A percentile compares a stretch with the other conserved stretches of the same genome.
Evolutionary conservation across 2,329 filamentous ascomycete genomes (phyloP).

Genomic region (Pestalotiopsis sp.): DNA sequence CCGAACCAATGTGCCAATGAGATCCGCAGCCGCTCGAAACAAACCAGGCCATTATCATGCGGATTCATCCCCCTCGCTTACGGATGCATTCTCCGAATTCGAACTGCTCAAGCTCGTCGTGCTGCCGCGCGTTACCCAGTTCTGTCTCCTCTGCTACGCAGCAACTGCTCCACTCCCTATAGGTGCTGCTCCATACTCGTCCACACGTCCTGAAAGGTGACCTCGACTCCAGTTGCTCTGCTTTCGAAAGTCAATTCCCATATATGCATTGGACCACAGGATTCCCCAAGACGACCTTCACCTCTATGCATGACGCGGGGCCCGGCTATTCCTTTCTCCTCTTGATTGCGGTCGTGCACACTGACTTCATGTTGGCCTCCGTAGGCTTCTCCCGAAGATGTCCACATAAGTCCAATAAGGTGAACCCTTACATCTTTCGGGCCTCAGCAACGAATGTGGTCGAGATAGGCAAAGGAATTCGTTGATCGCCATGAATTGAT

Average conservation of each 20-base stretch:
- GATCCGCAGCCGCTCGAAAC: not conserved
- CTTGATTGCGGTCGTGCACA: not conserved
- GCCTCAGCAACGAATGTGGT: not conserved
- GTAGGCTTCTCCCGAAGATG: not conserved
- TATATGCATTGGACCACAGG: not conserved
- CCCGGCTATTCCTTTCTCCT: not conserved
- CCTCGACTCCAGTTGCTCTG: not conserved
- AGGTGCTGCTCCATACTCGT: not conserved
- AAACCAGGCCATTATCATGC: not conserved
- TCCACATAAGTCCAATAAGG: not conserved
- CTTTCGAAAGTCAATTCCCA: not conserved
- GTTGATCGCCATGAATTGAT: not conserved
- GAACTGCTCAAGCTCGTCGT: not conserved
- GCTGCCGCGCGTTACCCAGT: not conserved
- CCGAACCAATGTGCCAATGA: not conserved
- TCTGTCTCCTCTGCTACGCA: not conserved
- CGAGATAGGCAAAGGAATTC: not conserved
- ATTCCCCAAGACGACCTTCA: not conserved
- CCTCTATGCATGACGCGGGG: not conserved
- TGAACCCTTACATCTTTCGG: not conserved
- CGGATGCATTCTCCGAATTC: not conserved
- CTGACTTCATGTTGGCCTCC: not conserved
- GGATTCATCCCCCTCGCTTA: not conserved
- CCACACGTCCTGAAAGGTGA: not conserved
- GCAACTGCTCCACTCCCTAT: not conserved